These are phyloP conservation scores for Melanogaster broomeanus DNA, from an alignment of 768 basidiomycete species.

Conservation along the genomic window DNA sequence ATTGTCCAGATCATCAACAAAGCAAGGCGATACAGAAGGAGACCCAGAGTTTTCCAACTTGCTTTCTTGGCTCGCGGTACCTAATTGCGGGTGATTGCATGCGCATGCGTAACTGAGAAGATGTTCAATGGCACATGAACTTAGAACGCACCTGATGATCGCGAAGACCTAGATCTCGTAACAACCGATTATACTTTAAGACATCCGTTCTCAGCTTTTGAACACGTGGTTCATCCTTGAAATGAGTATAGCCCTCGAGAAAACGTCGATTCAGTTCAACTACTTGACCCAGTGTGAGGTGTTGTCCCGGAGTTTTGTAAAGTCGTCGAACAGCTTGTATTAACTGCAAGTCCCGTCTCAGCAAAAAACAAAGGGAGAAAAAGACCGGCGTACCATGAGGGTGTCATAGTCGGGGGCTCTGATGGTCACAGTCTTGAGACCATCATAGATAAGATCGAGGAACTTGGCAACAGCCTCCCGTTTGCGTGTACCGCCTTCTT, in stretches of 20 bases:
- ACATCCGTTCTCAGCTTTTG: slow-evolving; percentile 80
- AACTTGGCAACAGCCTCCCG: slow-evolving; percentile 88
- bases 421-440: slow-evolving; percentile 93
- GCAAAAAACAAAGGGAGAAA: not conserved
- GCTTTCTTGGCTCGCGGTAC: slow-evolving; percentile 88
- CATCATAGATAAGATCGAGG: slow-evolving; percentile 89
- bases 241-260: slow-evolving; percentile 89
- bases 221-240: slow-evolving; percentile 90
- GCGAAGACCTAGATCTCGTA: slow-evolving; percentile 87
- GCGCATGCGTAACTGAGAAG: slow-evolving; percentile 2
- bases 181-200: slow-evolving; percentile 83
- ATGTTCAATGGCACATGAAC: not conserved
- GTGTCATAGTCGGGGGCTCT: slow-evolving; percentile 97
- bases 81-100: slow-evolving; percentile 34
- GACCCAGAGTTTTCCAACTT: slow-evolving; percentile 81
- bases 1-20: slow-evolving; percentile 81
- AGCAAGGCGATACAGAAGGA: slow-evolving; percentile 79
- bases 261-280: slow-evolving; percentile 93
- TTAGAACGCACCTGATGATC: slow-evolving; percentile 77
- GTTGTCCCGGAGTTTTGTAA: slow-evolving; percentile 93
- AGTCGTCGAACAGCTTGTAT: slow-evolving; percentile 94
- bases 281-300: slow-evolving; percentile 92
- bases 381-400: slow-evolving; percentile 72
- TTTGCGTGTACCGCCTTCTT: slow-evolving; percentile 84
- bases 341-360: slow-evolving; percentile 49